A percentile compares a stretch with the other conserved stretches of the same genome.
These are phyloP conservation scores for Garcia nutans DNA, from an alignment of 345 rosid genomes.

Conservation along the genomic window DNA sequence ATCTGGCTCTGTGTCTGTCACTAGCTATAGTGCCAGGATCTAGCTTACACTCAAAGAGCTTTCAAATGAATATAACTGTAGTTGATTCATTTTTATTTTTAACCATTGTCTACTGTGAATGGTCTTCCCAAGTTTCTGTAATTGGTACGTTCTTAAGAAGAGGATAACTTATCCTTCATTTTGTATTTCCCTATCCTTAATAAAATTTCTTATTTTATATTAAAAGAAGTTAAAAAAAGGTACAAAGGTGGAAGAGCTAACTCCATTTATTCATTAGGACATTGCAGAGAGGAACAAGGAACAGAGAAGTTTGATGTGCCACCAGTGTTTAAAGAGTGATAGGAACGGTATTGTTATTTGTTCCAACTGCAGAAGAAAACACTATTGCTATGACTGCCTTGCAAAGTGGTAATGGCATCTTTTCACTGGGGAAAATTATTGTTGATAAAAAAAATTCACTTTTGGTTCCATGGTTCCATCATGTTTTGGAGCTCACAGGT, in stretches of 20 bases:
- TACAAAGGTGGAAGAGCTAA: not conserved
- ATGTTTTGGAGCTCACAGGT: not conserved
- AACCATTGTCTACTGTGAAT: not conserved
- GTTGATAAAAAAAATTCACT: not conserved
- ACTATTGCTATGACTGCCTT: conserved; percentile 55
- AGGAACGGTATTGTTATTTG: conserved; percentile 37
- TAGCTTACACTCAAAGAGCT: not conserved
- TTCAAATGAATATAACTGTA: not conserved
- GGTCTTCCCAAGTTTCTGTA: not conserved
- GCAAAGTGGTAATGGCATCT: conserved; percentile 46
- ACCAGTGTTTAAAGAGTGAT: conserved; percentile 46
- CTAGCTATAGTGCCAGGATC: not conserved
- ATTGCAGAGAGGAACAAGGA: conserved; percentile 16
- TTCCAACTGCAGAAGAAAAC: conserved; percentile 44
- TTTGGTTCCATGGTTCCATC: not conserved
- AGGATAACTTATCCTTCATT: not conserved
- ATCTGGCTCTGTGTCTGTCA: not conserved
- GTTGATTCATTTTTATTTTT: not conserved
- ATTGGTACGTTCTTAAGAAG: not conserved
- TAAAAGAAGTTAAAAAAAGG: not conserved
- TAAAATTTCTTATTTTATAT: not conserved
- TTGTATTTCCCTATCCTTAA: not conserved
- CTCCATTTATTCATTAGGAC: conserved; percentile 31
- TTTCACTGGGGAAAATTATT: not conserved
- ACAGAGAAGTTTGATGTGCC: conserved; percentile 39